Evolutionary conservation across 192 early-diverging fungal genomes (phyloP).

Genomic region (Entomortierella parvispora): DNA sequence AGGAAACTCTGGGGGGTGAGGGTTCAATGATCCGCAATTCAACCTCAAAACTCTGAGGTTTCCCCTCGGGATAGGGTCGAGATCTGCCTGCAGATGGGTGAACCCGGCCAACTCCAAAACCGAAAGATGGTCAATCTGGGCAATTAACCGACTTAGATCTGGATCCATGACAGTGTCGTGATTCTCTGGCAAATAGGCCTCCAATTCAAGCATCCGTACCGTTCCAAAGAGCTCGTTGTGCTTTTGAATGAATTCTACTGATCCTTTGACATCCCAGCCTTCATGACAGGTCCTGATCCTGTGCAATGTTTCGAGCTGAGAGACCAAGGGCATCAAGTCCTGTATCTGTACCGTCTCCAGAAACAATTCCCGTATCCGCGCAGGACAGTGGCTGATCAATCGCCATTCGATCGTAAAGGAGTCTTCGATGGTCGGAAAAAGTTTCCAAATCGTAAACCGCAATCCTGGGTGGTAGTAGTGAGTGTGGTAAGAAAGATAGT

Average conservation of each 20-base stretch:
- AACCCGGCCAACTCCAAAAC: constrained; percentile 40
- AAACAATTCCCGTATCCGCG: constrained; percentile 39
- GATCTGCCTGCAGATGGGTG: constrained; percentile 10
- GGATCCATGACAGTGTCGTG: constrained; percentile 34
- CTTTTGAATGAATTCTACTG: constrained; percentile 32
- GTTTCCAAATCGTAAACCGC: constrained; percentile 22
- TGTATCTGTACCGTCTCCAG: constrained; percentile 44
- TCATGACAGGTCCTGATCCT: constrained; percentile 44
- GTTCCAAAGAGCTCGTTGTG: constrained; percentile 45
- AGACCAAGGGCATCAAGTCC: constrained; percentile 18
- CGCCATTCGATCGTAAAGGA: constrained; percentile 28
- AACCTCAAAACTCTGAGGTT: constrained; percentile 33
- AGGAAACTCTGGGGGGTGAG: neutral
- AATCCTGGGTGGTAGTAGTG: constrained; percentile 42
- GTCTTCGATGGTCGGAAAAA: constrained; percentile 29
- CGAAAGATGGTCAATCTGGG: constrained; percentile 25
- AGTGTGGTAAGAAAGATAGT: constrained; percentile 36
- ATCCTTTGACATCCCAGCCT: constrained; percentile 28
- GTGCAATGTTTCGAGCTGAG: constrained; percentile 12
- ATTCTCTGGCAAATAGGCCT: constrained; percentile 28
- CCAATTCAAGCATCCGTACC: constrained; percentile 37
- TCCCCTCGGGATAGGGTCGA: constrained; percentile 17
- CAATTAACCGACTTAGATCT: constrained; percentile 16
- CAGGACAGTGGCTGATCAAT: constrained; percentile 30
- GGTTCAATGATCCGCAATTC: constrained; percentile 30